These are phyloP conservation scores for Coffea canephora DNA, from an alignment of 257 asterid genomes.

Conservation along the genomic window DNA sequence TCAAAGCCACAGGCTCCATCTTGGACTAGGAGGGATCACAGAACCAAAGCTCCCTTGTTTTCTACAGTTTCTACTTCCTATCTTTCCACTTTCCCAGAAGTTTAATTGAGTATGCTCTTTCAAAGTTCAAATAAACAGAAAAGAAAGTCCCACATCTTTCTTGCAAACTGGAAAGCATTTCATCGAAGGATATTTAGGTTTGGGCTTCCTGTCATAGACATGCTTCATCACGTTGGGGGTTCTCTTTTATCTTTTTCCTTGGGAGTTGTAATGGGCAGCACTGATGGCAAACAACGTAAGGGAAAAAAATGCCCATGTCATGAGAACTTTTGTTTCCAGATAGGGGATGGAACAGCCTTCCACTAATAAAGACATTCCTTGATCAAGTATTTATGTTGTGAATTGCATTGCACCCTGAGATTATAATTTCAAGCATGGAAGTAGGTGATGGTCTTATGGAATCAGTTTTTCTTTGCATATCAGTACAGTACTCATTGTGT, in stretches of 20 bases:
- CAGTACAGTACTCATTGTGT: background rate
- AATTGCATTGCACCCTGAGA: background rate
- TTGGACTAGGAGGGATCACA: background rate
- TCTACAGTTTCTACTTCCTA: background rate
- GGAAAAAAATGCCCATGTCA: background rate
- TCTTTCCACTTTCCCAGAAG: background rate
- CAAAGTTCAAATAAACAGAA: background rate
- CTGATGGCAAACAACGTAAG: background rate
- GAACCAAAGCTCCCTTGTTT: background rate
- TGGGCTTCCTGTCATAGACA: background rate
- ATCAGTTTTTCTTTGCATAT: background rate
- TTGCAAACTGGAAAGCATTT: background rate
- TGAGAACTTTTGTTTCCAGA: background rate
- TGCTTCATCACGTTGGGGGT: background rate
- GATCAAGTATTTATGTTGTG: background rate
- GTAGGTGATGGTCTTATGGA: background rate
- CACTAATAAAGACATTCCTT: background rate
- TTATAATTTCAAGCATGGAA: background rate
- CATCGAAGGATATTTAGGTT: background rate
- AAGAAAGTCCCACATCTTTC: background rate
- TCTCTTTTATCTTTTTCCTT: background rate
- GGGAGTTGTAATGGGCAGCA: background rate
- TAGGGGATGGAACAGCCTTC: background rate
- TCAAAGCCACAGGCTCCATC: background rate
- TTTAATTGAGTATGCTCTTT: background rate